These are phyloP conservation scores for Thuidium tamariscinum DNA, from an alignment of 225 moss, liverwort and hornwort genomes.

Conservation along the genomic window DNA sequence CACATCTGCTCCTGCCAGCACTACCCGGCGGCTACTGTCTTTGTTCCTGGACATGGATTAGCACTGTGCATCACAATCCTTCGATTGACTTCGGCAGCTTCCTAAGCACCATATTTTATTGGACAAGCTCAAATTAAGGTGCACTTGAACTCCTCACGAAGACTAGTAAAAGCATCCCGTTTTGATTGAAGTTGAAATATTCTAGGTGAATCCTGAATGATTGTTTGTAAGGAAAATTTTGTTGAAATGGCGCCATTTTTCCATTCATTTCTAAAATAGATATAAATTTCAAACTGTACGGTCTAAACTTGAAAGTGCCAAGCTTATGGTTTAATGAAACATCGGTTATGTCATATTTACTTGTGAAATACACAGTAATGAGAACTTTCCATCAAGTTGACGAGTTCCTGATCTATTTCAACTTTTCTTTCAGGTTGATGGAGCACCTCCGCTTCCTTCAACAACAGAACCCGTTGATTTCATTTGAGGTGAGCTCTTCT, in stretches of 20 bases:
- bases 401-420: not conserved
- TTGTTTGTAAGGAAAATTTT: no score
- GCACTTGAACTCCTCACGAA: not conserved
- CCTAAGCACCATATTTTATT: not conserved
- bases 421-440: not conserved
- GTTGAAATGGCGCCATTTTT: no score
- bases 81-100: not conserved
- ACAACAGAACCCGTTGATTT: not conserved
- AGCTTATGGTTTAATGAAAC: no score
- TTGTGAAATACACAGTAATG: not conserved
- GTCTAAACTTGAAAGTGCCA: no score
- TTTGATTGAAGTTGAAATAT: not conserved
- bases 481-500: no score
- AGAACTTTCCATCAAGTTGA: not conserved
- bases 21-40: not conserved
- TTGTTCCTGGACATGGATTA: slow-evolving; percentile 18
- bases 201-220: no score
- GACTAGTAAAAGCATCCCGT: not conserved
- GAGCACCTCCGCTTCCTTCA: not conserved
- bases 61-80: not conserved
- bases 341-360: no score
- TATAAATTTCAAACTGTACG: no score
- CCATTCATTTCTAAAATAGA: no score
- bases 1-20: not conserved
- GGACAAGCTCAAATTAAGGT: not conserved